phyloP scores from a whole-genome alignment of 1,139 yeast genomes.

The Wickerhamomyces sp. region DNA sequence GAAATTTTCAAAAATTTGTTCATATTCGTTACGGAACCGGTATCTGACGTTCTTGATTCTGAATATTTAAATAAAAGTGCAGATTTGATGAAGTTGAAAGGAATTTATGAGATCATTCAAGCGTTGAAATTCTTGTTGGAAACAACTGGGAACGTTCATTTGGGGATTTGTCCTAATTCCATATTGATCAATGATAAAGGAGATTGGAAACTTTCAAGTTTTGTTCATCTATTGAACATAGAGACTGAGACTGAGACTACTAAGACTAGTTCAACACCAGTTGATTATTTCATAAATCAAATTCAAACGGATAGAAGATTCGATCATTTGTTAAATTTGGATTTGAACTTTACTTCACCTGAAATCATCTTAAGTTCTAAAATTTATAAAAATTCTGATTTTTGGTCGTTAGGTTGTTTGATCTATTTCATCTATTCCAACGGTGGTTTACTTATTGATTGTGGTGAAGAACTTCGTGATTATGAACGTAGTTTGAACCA shows the following conservation, averaged over 20 bases:
- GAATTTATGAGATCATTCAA: slow-evolving; percentile 70
- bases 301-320: slow-evolving; percentile 57
- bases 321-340: slow-evolving; percentile 66
- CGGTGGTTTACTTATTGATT: slow-evolving; percentile 45
- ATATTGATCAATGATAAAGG: slow-evolving; percentile 76
- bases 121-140: slow-evolving; percentile 81
- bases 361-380: slow-evolving; percentile 58
- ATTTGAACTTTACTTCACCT: slow-evolving; percentile 74
- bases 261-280: slow-evolving; percentile 41
- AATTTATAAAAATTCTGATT: slow-evolving; percentile 66
- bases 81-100: slow-evolving; percentile 53
- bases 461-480: slow-evolving; percentile 39
- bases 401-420: slow-evolving; percentile 76
- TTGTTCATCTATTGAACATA: slow-evolving; percentile 39
- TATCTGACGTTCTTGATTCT: slow-evolving; percentile 32
- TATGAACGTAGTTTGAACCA: slow-evolving; percentile 38
- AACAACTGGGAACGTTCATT: slow-evolving; percentile 68
- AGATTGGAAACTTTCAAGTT: slow-evolving; percentile 90
- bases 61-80: slow-evolving; percentile 23
- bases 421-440: slow-evolving; percentile 59
- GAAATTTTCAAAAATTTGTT: slow-evolving; percentile 81
- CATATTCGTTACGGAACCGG: slow-evolving; percentile 80
- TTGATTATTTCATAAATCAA: slow-evolving; percentile 31
- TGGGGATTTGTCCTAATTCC: slow-evolving; percentile 75
- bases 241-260: no score